Evolutionary conservation across 192 early-diverging fungal genomes (phyloP), one percentile per base, ranked within the genome.

Genomic region (Lunasporangiospora selenospora): DNA sequence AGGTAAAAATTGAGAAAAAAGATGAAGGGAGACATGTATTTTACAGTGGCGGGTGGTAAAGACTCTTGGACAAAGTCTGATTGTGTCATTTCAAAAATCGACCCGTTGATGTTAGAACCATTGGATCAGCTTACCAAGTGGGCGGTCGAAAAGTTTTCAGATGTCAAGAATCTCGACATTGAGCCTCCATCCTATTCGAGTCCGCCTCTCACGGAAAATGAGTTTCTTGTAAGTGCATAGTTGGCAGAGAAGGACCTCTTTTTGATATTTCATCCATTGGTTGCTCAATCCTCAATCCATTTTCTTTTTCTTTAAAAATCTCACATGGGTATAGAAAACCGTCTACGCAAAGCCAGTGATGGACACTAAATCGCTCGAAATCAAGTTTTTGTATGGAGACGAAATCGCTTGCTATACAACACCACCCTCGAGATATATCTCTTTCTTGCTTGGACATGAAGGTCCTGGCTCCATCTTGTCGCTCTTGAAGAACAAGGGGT

Each of bases 391-490:
- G 31, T 85, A 93, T 50, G 88, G 90, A n/a, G 92, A 95, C 48
- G 62, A 86, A 49, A 76, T 75, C 31, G 75, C 59, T 5, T 77
- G 76, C 43, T 85, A 81, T 70, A 59, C 64, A 26, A 33, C 61
- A 4, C 79, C 90, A 73, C 92, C 95, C n/a, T 65, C 78, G 2
- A 55, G 76, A 15, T 97, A 96, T 76, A 53, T 93, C 32, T 85
- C 85, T 5, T 92, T 93, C 65, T 79, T 98, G 37, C 82, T 97
- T 60, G 92, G 92, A 3, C 92, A 95, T 66, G 93, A 97, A 77
- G 89, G 87, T 18, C 70, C 78, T 47, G 95, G 95, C 0, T 95
- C 94, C 11, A 80, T 95, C 21, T 76, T 95, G 36, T 90, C 89
- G 6, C 69, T 80, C 37, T 73, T 98, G 27, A 97, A 95, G 58